Evolutionary conservation across 179 eudicot genomes (phyloP).

Genomic region (Nepenthes alata): DNA sequence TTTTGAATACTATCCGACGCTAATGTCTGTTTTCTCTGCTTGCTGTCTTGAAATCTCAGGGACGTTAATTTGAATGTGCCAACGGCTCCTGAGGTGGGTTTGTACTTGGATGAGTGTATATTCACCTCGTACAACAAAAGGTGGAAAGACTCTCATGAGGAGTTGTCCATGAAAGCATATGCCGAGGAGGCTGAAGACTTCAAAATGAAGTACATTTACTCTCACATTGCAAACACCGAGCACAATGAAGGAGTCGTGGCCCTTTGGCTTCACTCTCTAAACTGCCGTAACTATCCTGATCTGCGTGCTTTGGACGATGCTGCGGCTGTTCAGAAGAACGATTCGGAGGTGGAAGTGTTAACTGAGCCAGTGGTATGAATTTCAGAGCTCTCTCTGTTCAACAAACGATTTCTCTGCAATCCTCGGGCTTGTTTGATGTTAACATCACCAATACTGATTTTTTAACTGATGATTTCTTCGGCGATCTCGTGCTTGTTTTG

Average conservation of each 20-base stretch:
- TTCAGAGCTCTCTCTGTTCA: too few relatives aligned
- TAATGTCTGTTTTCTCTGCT: background rate
- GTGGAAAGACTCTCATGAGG: constrained; percentile 73
- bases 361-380: background rate
- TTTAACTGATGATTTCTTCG: too few relatives aligned
- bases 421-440: too few relatives aligned
- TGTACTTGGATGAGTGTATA: constrained; percentile 82
- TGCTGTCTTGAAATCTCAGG: constrained; percentile 27
- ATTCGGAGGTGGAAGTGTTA: background rate
- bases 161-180: constrained; percentile 69
- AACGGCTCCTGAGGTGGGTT: constrained; percentile 93
- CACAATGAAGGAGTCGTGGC: constrained; percentile 72
- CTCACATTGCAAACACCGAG: constrained; percentile 73
- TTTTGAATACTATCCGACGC: background rate
- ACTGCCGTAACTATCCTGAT: constrained; percentile 79
- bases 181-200: constrained; percentile 71
- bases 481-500: too few relatives aligned
- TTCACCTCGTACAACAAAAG: constrained; percentile 72
- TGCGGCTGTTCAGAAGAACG: constrained; percentile 1
- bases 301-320: constrained; percentile 16
- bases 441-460: too few relatives aligned
- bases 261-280: constrained; percentile 81
- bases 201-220: constrained; percentile 62
- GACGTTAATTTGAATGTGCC: constrained; percentile 61
- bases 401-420: too few relatives aligned